Percentiles rank a stretch among this genome's conserved stretches.
Conservation (phyloP, 108 stramenopile species). For the Conticribra weissflogii region DNA sequence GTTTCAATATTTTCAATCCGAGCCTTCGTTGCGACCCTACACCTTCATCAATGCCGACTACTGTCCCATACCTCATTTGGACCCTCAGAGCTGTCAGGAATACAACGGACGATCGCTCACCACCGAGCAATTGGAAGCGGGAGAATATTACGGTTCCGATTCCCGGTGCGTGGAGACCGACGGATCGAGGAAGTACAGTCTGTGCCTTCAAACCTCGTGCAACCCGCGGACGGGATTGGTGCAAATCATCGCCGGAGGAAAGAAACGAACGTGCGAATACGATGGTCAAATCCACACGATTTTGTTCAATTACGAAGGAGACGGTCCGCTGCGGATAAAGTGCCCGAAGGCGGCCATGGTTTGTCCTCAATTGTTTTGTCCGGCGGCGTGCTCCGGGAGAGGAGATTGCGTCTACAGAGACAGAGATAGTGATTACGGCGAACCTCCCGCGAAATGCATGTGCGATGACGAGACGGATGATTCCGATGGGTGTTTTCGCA, state of each 20-base stretch:
- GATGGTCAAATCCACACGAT: slow-evolving; percentile 46
- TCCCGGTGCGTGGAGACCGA: slow-evolving; percentile 48
- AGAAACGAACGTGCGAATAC: slow-evolving; percentile 34
- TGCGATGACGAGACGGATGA: slow-evolving; percentile 36
- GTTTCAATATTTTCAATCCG: slow-evolving; percentile 44
- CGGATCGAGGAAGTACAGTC: slow-evolving; percentile 37
- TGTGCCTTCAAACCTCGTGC: slow-evolving; percentile 47
- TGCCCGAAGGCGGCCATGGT: slow-evolving; percentile 52
- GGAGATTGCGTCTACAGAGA: slow-evolving; percentile 39
- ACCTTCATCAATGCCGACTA: slow-evolving; percentile 45
- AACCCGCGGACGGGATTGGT: slow-evolving; percentile 26
- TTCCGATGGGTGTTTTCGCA: slow-evolving; percentile 35
- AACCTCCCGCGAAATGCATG: slow-evolving; percentile 28
- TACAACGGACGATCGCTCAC: slow-evolving; percentile 19
- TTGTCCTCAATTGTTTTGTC: slow-evolving; percentile 50
- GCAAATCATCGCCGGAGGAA: slow-evolving; percentile 33
- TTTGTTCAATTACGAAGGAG: slow-evolving; percentile 12
- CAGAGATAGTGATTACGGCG: slow-evolving; percentile 3
- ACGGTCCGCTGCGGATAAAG: slow-evolving; percentile 36
- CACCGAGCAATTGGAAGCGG: slow-evolving; percentile 33
- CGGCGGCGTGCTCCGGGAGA: slow-evolving; percentile 47
- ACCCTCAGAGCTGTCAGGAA: slow-evolving; percentile 39
- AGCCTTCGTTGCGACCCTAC: slow-evolving; percentile 37
- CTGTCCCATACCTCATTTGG: slow-evolving; percentile 46
- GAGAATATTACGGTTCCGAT: slow-evolving; percentile 43